Conservation (phyloP, 352 stramenopile genomes). For the Aphanomyces cochlioides region DNA sequence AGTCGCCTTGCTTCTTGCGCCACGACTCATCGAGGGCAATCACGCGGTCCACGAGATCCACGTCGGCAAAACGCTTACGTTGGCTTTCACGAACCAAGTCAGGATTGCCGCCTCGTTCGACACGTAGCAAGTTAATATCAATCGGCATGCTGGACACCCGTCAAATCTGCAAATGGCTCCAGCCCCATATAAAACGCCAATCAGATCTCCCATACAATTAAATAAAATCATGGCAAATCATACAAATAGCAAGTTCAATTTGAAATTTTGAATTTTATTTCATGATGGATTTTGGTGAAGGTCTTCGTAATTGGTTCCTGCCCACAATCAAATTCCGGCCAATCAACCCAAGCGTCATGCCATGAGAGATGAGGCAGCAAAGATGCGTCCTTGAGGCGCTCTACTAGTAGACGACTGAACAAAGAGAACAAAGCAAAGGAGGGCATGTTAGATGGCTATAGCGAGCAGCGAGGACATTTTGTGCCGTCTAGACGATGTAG, state of each 20-base stretch:
- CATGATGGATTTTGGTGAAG: neutral
- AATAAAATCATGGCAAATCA: neutral
- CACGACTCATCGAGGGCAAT: conserved; percentile 90
- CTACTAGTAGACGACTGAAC: neutral
- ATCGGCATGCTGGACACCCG: conserved; percentile 87
- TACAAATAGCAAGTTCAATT: neutral
- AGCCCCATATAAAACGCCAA: neutral
- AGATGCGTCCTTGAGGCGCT: no score
- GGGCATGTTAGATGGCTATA: neutral
- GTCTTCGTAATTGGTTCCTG: neutral
- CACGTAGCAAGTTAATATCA: conserved; percentile 96
- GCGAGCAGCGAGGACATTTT: neutral
- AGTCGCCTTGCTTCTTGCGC: conserved; percentile 82
- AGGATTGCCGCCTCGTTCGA: conserved; percentile 94
- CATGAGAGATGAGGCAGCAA: no score
- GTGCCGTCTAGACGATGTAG: neutral
- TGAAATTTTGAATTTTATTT: neutral
- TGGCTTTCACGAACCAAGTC: conserved; percentile 92
- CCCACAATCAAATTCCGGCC: neutral
- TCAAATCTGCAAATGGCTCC: conserved; percentile 1
- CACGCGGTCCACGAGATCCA: conserved; percentile 94
- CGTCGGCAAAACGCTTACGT: conserved; percentile 90
- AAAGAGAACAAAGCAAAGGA: neutral
- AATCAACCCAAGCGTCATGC: neutral
- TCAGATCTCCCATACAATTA: neutral